Percentiles rank a stretch among this genome's conserved stretches.
Conservation (phyloP, 1,284 basidiomycete genomes). For the Puccinia hordei region DNA sequence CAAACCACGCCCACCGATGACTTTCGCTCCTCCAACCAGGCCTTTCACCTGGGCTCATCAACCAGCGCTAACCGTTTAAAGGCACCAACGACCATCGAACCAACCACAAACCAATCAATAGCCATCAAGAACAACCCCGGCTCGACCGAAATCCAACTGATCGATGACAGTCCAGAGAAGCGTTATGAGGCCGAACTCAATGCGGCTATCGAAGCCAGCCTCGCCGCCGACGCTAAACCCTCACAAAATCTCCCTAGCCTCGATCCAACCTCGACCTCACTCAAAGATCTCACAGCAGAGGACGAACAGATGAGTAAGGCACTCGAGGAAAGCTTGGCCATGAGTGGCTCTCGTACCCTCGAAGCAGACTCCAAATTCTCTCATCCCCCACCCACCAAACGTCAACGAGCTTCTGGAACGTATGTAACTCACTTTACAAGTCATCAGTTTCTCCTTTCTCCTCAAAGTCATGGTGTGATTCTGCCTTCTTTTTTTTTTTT, state of each 20-base stretch:
- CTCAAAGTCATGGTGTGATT: too few species aligned
- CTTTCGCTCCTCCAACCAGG: constrained; percentile 22
- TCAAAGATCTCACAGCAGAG: constrained; percentile 40
- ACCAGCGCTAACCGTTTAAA: not conserved
- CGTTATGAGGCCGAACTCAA: constrained; percentile 43
- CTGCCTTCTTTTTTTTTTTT: not conserved
- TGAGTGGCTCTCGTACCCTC: constrained; percentile 37
- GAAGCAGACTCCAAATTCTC: constrained; percentile 29
- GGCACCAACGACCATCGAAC: not conserved
- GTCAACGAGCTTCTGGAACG: constrained; percentile 28
- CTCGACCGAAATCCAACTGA: constrained; percentile 8
- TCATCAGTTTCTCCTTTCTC: not conserved
- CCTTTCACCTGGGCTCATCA: not conserved
- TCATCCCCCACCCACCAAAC: constrained; percentile 31
- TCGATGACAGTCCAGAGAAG: constrained; percentile 28
- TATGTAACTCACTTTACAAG: not conserved
- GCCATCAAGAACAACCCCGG: not conserved
- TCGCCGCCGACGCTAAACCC: constrained; percentile 28
- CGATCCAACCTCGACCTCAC: not conserved
- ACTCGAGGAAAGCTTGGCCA: constrained; percentile 50
- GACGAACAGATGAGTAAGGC: constrained; percentile 52
- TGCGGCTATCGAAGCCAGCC: constrained; percentile 48
- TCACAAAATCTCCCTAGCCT: constrained; percentile 2
- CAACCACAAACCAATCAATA: not conserved
- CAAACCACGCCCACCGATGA: constrained; percentile 46